Evolutionary conservation across 768 basidiomycete species (phyloP).

Genomic region (Suillus placidus): DNA sequence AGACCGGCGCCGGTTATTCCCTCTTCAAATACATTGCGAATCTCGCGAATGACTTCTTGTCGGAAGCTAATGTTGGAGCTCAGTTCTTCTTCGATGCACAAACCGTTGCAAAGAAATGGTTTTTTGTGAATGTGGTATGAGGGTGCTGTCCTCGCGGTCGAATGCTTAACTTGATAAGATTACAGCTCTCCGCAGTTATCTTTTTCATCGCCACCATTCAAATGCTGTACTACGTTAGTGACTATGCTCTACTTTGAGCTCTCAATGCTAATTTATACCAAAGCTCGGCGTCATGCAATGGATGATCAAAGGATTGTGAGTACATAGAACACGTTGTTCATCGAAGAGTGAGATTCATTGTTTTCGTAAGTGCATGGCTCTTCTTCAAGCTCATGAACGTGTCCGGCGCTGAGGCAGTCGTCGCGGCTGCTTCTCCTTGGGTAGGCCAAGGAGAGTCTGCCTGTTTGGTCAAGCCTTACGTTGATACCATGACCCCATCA

Average conservation of each 20-base stretch:
- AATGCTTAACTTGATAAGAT: not conserved
- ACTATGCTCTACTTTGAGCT: not conserved
- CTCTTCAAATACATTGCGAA: constrained; percentile 85
- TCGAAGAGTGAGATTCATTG: constrained; percentile 3
- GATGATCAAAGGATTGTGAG: constrained; percentile 83
- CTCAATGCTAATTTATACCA: not conserved
- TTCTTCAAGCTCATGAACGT: constrained; percentile 92
- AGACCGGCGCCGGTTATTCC: constrained; percentile 77
- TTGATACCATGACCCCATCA: constrained; percentile 82
- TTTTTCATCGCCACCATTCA: constrained; percentile 95
- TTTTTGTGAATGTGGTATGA: constrained; percentile 77
- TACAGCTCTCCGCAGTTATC: constrained; percentile 74
- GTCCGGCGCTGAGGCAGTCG: constrained; percentile 94
- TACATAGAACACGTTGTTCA: constrained; percentile 13
- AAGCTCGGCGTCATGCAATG: constrained; percentile 90
- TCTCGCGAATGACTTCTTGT: constrained; percentile 80
- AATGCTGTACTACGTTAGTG: constrained; percentile 74
- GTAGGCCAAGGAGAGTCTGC: constrained; percentile 91
- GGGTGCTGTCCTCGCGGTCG: not conserved
- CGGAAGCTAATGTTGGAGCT: constrained; percentile 68
- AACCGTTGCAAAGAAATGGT: constrained; percentile 71
- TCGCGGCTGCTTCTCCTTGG: constrained; percentile 92
- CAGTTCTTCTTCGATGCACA: constrained; percentile 81
- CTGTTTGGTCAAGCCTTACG: constrained; percentile 82
- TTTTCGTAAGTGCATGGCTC: constrained; percentile 71